phyloP scores from a whole-genome alignment of 495 filamentous ascomycete genomes.

The Pseudoneurospora amorphoporcata region DNA sequence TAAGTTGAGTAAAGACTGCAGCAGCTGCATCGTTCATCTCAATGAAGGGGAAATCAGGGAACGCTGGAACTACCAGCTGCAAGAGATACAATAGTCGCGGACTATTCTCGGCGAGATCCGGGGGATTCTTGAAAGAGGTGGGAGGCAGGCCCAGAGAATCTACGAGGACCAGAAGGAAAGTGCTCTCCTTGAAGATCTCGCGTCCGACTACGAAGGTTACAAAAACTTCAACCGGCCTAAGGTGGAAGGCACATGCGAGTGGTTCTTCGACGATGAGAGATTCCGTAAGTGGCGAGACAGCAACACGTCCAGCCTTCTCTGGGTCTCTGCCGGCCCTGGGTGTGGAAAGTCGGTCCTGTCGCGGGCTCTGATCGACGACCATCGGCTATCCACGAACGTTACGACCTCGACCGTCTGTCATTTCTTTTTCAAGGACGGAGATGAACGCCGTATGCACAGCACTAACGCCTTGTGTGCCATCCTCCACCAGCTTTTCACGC shows the following conservation, averaged over 20 bases:
- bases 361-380: conserved; percentile 21
- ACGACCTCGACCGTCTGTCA: conserved; percentile 23
- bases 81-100: conserved; percentile 14
- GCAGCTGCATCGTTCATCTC: conserved; percentile 1
- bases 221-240: conserved; percentile 17
- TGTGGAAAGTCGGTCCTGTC: conserved; percentile 36
- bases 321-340: conserved; percentile 32
- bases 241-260: conserved; percentile 27
- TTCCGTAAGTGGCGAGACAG: conserved; percentile 23
- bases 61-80: conserved; percentile 4
- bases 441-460: conserved; percentile 8
- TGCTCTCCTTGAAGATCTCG: conserved; percentile 14
- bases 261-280: conserved; percentile 24
- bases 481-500: conserved; percentile 28
- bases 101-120: conserved; percentile 7
- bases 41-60: conserved; percentile 6
- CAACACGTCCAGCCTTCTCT: conserved; percentile 19
- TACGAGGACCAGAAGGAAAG: conserved; percentile 13
- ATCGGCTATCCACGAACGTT: conserved; percentile 7
- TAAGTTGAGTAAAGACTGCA: conserved; percentile 3
- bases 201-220: conserved; percentile 20
- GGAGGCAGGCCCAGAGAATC: background rate
- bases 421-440: conserved; percentile 34
- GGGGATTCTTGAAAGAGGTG: conserved; percentile 3
- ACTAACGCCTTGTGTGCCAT: conserved; percentile 27